Evolutionary conservation across 148 eudicot genomes (phyloP), one percentile per base, ranked within the genome.

Genomic region (Rhododendron ovatum): DNA sequence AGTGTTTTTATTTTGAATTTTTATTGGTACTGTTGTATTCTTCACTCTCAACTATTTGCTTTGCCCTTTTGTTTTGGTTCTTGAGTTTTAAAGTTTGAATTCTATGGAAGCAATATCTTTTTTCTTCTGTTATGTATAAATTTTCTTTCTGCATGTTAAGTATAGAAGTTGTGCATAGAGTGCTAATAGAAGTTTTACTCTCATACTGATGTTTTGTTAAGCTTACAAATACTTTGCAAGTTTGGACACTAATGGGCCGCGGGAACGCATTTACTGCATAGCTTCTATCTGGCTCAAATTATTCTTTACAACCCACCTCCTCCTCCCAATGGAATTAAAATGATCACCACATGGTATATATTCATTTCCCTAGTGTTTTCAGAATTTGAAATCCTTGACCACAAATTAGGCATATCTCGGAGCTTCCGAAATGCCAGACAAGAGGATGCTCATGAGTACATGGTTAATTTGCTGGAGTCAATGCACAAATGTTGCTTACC

Each of bases 361-460:
- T 53, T 65, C 26, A 8, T 65, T 33, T 28, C 37, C 22, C 33
- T 76, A 0, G 15, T 41, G 35, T 82, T 13, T 84, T 37, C 39
- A 35, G n/a, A 75, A 28, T 78, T 88, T 87, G 80, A 88, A 87
- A 67, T 88, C 90, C 95, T 92, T 96, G 86, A 96, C 94, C 88
- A 78, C 61, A 7, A 41, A 55, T 85, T 86, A 97, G 99, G 92
- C 83, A 93, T 97, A 93, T 95, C 98, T 71, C 93, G 95, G 55
- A 95, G 85, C 83, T 97, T 97, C 79, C 90, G 96, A 59, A 94
- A 89, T 87, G 91, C 94, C 22, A 94, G 99, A 88, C 98, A 95
- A 88, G 98, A 97, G 89, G 99, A 97, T 90, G 99, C 99, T 24
- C 99, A 97, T 88, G 99, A 97, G 83, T 97, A 93, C 93, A 94